These are phyloP conservation scores for Mortierella sp. DNA, from an alignment of 371 early-diverging fungal genomes.

Conservation along the genomic window DNA sequence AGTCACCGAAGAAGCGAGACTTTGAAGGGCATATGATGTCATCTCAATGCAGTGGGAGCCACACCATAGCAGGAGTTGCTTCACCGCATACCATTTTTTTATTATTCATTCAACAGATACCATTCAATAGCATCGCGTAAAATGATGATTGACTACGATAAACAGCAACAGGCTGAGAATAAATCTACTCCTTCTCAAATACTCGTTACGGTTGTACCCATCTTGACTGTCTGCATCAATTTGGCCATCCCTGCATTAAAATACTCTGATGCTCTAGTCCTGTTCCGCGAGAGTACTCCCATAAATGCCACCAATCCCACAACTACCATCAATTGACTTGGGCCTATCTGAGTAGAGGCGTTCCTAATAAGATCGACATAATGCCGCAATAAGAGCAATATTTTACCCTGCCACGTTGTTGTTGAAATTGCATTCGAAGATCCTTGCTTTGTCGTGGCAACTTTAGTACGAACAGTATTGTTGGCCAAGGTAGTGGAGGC, in stretches of 20 bases:
- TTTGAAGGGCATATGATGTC: too few relatives aligned
- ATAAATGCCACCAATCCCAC: slow-evolving; percentile 44
- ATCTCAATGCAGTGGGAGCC: too few relatives aligned
- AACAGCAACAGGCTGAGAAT: too few relatives aligned
- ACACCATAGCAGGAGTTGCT: too few relatives aligned
- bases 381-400: slow-evolving; percentile 29
- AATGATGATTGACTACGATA: too few relatives aligned
- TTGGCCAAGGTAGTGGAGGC: background rate
- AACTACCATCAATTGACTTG: slow-evolving; percentile 39
- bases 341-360: slow-evolving; percentile 23
- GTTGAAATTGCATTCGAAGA: background rate
- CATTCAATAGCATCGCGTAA: too few relatives aligned
- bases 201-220: slow-evolving; percentile 54
- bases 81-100: too few relatives aligned
- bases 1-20: too few relatives aligned
- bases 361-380: slow-evolving; percentile 25
- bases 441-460: slow-evolving; percentile 13
- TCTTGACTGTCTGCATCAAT: slow-evolving; percentile 50
- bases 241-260: slow-evolving; percentile 28
- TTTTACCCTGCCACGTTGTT: slow-evolving; percentile 12
- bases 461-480: background rate
- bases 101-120: too few relatives aligned
- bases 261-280: slow-evolving; percentile 18
- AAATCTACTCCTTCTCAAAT: slow-evolving; percentile 8
- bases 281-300: slow-evolving; percentile 33